Conservation (phyloP, 78 protist species). For the Dictyostelium firmibasis region DNA sequence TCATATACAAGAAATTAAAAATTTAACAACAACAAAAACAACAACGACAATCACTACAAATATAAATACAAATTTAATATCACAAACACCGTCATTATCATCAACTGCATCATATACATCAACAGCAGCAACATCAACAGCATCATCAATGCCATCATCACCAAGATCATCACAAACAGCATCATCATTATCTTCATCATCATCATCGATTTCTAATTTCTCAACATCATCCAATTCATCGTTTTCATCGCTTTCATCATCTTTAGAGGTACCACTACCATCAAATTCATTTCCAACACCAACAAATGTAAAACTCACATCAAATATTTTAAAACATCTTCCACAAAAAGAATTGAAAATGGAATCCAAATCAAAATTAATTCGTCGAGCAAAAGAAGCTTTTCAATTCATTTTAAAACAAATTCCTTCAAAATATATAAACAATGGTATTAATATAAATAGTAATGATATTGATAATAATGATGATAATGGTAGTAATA, state of each 20-base stretch:
- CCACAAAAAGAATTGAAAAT: slow-evolving; percentile 69
- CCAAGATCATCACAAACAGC: background rate
- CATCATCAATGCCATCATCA: background rate
- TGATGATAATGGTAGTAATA: background rate
- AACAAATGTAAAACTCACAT: slow-evolving; percentile 9
- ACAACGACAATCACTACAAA: background rate
- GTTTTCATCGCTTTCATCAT: background rate
- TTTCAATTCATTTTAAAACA: slow-evolving; percentile 67
- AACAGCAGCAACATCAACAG: background rate
- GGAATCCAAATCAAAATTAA: slow-evolving; percentile 59
- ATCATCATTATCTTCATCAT: background rate
- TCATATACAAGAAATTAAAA: background rate
- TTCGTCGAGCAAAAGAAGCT: slow-evolving; percentile 66
- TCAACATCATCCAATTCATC: background rate
- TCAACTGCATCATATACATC: background rate
- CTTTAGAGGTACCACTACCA: background rate
- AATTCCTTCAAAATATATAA: slow-evolving; percentile 38
- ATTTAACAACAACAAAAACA: background rate
- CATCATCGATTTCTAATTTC: background rate
- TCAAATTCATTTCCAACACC: slow-evolving; percentile 1
- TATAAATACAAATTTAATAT: too few relatives aligned
- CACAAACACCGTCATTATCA: background rate
- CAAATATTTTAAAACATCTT: slow-evolving; percentile 49
- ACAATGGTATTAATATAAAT: background rate
- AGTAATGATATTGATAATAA: background rate